A percentile compares a stretch with the other conserved stretches of the same genome.
Evolutionary conservation across 75 land plant species (phyloP).

Genomic region (Pseudotsuga menziesii): DNA sequence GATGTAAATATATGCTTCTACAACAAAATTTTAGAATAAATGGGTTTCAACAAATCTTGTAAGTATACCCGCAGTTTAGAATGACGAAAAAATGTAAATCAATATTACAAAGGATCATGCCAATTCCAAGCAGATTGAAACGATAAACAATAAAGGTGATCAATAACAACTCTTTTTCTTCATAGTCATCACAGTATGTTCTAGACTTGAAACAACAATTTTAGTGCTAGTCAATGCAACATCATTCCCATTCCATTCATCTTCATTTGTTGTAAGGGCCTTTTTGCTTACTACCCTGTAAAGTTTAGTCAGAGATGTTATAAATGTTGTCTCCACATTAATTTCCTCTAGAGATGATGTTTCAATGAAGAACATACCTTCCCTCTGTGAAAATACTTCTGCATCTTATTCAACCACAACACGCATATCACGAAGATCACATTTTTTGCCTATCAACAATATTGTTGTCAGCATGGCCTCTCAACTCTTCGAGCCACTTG

Average conservation of each 20-base stretch:
- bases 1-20: too few relatives aligned
- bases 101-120: too few relatives aligned
- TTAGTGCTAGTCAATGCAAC: constrained; percentile 42
- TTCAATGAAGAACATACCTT: constrained; percentile 76
- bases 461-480: constrained; percentile 65
- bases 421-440: constrained; percentile 64
- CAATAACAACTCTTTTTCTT: constrained; percentile 37
- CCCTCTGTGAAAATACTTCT: constrained; percentile 68
- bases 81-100: too few relatives aligned
- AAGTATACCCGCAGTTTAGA: too few relatives aligned
- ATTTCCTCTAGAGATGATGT: constrained; percentile 79
- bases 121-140: too few relatives aligned
- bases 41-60: too few relatives aligned
- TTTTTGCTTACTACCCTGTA: constrained; percentile 72
- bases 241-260: constrained; percentile 36
- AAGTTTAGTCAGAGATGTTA: constrained; percentile 73
- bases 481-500: constrained; percentile 72
- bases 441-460: constrained; percentile 78
- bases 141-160: too few relatives aligned
- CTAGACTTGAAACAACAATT: constrained; percentile 55
- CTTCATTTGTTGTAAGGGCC: constrained; percentile 36
- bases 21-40: too few relatives aligned
- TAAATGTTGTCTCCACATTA: constrained; percentile 74
- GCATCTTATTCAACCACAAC: constrained; percentile 79
- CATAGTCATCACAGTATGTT: constrained; percentile 34